These are phyloP conservation scores for Gaertneriomyces semiglobifer DNA, from an alignment of 192 early-diverging fungal species.

Conservation along the genomic window DNA sequence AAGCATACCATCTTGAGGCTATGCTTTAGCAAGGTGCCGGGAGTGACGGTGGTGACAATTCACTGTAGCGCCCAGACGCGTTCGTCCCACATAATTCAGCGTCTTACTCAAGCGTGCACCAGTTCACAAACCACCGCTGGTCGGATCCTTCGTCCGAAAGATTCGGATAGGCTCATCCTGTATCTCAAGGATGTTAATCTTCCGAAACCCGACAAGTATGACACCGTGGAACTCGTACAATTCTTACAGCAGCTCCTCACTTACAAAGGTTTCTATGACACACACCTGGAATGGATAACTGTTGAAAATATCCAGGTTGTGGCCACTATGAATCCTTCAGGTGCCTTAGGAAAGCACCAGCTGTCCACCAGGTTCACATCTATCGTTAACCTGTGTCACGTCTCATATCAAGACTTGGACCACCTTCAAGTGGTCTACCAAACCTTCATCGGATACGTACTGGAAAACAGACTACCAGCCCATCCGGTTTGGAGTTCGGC, in stretches of 20 bases:
- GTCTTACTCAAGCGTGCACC: slow-evolving; percentile 49
- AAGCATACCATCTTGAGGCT: slow-evolving; percentile 54
- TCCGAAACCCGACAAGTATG: slow-evolving; percentile 58
- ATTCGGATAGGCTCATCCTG: slow-evolving; percentile 49
- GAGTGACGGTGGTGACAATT: slow-evolving; percentile 43
- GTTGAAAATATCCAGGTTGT: slow-evolving; percentile 60
- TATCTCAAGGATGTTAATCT: slow-evolving; percentile 63
- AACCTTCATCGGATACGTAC: slow-evolving; percentile 38
- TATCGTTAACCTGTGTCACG: slow-evolving; percentile 39
- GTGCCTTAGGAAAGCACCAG: slow-evolving; percentile 47
- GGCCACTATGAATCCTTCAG: slow-evolving; percentile 55
- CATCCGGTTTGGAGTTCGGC: slow-evolving; percentile 45
- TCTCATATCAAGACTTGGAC: slow-evolving; percentile 46
- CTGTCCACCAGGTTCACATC: slow-evolving; percentile 56
- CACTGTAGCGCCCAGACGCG: slow-evolving; percentile 59
- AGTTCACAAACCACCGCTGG: slow-evolving; percentile 46
- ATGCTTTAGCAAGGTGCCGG: slow-evolving; percentile 46
- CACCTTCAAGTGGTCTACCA: slow-evolving; percentile 48
- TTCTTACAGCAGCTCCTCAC: slow-evolving; percentile 58
- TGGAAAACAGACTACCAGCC: slow-evolving; percentile 24
- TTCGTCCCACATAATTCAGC: slow-evolving; percentile 51
- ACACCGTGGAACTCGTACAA: slow-evolving; percentile 58
- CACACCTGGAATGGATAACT: slow-evolving; percentile 52
- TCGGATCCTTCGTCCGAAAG: slow-evolving; percentile 50
- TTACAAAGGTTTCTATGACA: slow-evolving; percentile 56